Evolutionary conservation across 1,139 yeast species (phyloP), one percentile per base, ranked within the genome.

Genomic region (Pichia norvegensis): DNA sequence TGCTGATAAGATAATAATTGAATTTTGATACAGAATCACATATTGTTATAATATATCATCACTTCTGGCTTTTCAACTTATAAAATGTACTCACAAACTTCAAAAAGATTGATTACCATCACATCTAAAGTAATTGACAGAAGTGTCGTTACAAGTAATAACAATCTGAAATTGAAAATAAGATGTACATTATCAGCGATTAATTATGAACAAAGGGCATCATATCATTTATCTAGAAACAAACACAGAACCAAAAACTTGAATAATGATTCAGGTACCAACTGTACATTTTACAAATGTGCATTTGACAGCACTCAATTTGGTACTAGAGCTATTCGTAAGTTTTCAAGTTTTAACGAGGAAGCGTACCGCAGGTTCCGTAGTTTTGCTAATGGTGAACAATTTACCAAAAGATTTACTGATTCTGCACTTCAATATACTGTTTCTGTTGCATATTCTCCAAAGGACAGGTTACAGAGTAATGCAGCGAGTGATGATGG

Each of bases 381-480:
- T 22, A 52, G 52, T 33, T 60, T 58, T 49, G 52, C 50, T 13
- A 57, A 51, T 38, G 64, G 64, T 3, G 60, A 58, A 22, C 56
- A 57, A 23, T 53, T 58, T 31, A 47, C 54, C n/a, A 59, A 60
- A 40, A 38, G 47, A 33, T 56, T 59, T 38, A 36, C 61, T 42
- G 61, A 63, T 27, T 54, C 63, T 29, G 58, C 65, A 29, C 57
- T 66, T 36, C 67, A 67, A 38, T 81, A 76, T 60, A 70, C 76
- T 38, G 68, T 80, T 8, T 77, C 86, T 0, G 85, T 83, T 35
- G 85, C 88, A 1, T 84, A 71, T 61, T 83, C 80, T 57, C 85
- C 92, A 9, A 84, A 84, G 60, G 81, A 78, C 55, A 67, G 92
- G 47, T 45, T 54, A 6, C 48, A 55, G 29, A 56, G 53, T 29